Evolutionary conservation across 2,329 filamentous ascomycete genomes (phyloP).

Genomic region (Dothistroma septosporum): DNA sequence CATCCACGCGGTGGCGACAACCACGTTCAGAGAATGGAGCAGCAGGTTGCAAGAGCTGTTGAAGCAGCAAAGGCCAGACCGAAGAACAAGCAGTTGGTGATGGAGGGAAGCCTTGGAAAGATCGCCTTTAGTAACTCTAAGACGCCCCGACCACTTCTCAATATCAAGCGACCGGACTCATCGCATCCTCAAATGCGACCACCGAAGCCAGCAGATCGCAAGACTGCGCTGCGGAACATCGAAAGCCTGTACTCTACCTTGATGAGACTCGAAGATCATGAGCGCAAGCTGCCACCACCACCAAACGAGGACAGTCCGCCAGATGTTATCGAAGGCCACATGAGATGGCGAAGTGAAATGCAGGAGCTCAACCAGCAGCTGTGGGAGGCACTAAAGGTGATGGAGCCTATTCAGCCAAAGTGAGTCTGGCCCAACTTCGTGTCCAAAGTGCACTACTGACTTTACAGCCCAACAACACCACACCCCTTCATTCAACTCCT

Average conservation of each 20-base stretch:
- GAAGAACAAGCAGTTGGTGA: conserved; percentile 94
- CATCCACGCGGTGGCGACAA: conserved; percentile 85
- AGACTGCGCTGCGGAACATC: conserved; percentile 77
- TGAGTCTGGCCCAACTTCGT: conserved; percentile 31
- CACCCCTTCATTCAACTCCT: conserved; percentile 97
- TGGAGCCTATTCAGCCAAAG: conserved; percentile 72
- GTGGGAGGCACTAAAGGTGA: conserved; percentile 84
- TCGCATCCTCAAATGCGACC: conserved; percentile 54
- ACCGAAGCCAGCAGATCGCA: conserved; percentile 63
- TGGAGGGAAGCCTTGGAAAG: conserved; percentile 93
- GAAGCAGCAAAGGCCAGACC: conserved; percentile 96
- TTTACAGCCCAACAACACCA: conserved; percentile 57
- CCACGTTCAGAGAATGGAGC: conserved; percentile 98
- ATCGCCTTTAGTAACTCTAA: conserved; percentile 99
- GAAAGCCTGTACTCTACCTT: conserved; percentile 82
- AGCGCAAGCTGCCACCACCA: conserved; percentile 70
- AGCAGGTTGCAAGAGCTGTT: conserved; percentile 94
- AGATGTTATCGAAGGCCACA: conserved; percentile 67
- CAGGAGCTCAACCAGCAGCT: conserved; percentile 71
- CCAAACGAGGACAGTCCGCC: conserved; percentile 61
- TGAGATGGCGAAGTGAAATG: conserved; percentile 72
- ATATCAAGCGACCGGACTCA: conserved; percentile 83
- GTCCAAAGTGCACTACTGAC: conserved; percentile 9
- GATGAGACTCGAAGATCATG: conserved; percentile 92
- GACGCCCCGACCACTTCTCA: conserved; percentile 89